Evolutionary conservation across 2,329 filamentous ascomycete genomes (phyloP).

Genomic region (Aspergillus sp.): DNA sequence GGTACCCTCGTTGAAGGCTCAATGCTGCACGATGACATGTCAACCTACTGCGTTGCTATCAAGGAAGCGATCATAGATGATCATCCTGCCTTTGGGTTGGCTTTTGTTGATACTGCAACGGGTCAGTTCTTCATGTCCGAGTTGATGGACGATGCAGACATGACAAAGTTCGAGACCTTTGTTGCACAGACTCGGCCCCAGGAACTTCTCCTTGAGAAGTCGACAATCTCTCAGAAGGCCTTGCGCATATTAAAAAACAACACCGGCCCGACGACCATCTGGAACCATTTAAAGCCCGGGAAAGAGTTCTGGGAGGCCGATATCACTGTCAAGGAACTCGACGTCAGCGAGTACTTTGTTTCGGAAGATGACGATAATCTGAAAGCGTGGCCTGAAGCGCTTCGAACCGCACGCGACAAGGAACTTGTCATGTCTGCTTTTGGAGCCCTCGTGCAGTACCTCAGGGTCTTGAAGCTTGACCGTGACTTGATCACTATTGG

Average conservation of each 20-base stretch:
- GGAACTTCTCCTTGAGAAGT: slow-evolving; percentile 87
- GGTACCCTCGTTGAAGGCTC: slow-evolving; percentile 92
- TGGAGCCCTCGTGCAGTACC: slow-evolving; percentile 83
- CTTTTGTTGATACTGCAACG: slow-evolving; percentile 93
- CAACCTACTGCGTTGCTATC: slow-evolving; percentile 92
- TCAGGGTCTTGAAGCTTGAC: slow-evolving; percentile 84
- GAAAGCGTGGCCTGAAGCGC: slow-evolving; percentile 73
- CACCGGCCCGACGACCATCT: slow-evolving; percentile 86
- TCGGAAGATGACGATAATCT: slow-evolving; percentile 56
- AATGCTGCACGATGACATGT: slow-evolving; percentile 98
- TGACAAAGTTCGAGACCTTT: slow-evolving; percentile 97
- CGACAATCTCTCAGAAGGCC: slow-evolving; percentile 79
- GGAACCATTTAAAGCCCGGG: slow-evolving; percentile 85
- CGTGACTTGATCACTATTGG: slow-evolving; percentile 81
- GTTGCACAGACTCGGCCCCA: slow-evolving; percentile 88
- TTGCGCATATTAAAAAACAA: slow-evolving; percentile 95
- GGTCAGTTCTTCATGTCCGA: slow-evolving; percentile 93
- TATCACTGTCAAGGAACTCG: slow-evolving; percentile 75
- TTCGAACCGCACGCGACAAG: slow-evolving; percentile 72
- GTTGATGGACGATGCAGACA: slow-evolving; percentile 85
- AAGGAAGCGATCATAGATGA: slow-evolving; percentile 74
- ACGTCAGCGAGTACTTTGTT: slow-evolving; percentile 75
- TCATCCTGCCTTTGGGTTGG: slow-evolving; percentile 80
- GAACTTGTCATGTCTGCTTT: slow-evolving; percentile 86
- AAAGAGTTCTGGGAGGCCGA: slow-evolving; percentile 92